Evolutionary conservation across 2,329 filamentous ascomycete genomes (phyloP).

Genomic region (Pestalotiopsis fici): DNA sequence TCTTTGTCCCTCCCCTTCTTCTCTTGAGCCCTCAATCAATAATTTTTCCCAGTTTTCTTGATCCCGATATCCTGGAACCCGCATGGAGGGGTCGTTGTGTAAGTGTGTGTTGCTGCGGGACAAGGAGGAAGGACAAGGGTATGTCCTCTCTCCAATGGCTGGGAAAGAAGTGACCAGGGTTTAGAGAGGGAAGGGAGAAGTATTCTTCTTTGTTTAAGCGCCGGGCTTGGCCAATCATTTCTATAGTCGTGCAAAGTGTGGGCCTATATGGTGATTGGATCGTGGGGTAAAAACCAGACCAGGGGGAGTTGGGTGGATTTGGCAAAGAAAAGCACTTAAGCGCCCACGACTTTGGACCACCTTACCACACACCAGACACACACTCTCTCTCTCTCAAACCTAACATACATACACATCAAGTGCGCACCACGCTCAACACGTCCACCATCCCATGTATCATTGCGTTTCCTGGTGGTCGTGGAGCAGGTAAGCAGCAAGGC

Average conservation of each 20-base stretch:
- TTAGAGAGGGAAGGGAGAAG: background rate
- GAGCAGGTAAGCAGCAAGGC: background rate
- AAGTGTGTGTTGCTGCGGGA: background rate
- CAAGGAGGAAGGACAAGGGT: background rate
- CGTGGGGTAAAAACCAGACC: background rate
- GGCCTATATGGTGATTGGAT: constrained; percentile 14
- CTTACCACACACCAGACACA: background rate
- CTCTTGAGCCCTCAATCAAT: constrained; percentile 5
- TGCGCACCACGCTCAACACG: background rate
- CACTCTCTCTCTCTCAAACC: too few species aligned
- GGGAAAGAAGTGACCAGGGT: constrained; percentile 6
- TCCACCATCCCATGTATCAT: background rate
- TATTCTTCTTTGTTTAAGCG: constrained; percentile 8
- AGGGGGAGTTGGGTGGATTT: background rate
- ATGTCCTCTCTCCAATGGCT: background rate
- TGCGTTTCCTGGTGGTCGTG: background rate
- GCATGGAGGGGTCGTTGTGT: constrained; percentile 14
- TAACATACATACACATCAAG: background rate
- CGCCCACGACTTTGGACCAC: constrained; percentile 22
- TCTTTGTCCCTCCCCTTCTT: background rate
- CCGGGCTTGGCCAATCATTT: constrained; percentile 4
- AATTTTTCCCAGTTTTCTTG: constrained; percentile 10
- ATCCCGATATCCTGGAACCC: constrained; percentile 26
- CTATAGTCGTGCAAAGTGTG: background rate
- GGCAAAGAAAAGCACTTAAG: constrained; percentile 20